Base-by-base conservation (phyloP, 2,329 filamentous ascomycete genomes). In the Monosporascus ibericus region DNA sequence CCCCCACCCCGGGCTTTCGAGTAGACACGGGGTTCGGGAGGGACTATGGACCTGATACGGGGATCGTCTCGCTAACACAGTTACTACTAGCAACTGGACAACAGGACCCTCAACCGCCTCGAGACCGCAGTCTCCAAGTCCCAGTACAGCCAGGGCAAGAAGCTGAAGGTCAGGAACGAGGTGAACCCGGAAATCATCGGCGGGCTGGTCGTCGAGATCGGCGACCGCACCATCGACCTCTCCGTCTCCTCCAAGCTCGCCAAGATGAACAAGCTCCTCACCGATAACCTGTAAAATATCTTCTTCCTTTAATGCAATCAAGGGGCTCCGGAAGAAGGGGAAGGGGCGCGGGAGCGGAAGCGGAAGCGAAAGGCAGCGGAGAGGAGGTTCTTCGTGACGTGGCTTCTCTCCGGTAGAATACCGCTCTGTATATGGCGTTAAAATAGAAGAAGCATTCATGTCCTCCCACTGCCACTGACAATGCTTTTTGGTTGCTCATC, bases 231-330 rank as follows among this genome's bases (percentile, higher is more conserved):
- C 72, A 96, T 99, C 70, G 94, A 99, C 77, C 87, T 96, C 65
- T 94, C 88, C 75, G 92, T 99, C 68, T 92, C 92, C 48, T 81
- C 88, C 72, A 95, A 92, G 83, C 87, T 99, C 75, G 83, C 89
- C 73, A 95, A 91, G 85, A 90, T 99, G 84, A 99, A 99, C 90
- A 99, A 97, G 87, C 86, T 96, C 72, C 88, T 99, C 71, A 92
- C 83, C 65, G 94, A 99, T 77, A 82, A 87, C 75, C 81, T 99
- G 88, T 99, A 96, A 89, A 91, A 63, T 65, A 67, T 63, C 63
- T 60, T 54, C 55, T 58, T 73, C 50, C 55, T 52, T 49, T 49
- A 36, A 52, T 51, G 52, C 37, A 54, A 20, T 24, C 34, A 48
- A 49, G 18, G 48, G 30, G 30, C 2, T 14, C 30, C 30, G 30